Base-by-base conservation (phyloP, 1,284 basidiomycete genomes). In the Cryptococcus sp. region DNA sequence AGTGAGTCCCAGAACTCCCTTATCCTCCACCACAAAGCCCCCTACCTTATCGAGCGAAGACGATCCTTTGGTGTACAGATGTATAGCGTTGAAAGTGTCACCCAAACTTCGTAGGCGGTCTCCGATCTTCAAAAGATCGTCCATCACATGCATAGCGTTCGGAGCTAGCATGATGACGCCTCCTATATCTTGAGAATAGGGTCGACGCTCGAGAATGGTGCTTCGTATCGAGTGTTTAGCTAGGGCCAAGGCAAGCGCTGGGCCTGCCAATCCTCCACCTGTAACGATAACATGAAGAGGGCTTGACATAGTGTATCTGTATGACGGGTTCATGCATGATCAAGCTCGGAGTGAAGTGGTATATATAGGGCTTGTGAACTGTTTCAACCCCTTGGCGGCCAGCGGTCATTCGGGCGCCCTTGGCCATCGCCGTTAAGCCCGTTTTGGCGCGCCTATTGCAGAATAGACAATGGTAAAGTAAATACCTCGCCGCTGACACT, bases 201-300 rank as follows among this genome's bases (percentile, higher is more conserved):
- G 31, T 0, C 62, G 56, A 21, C 60, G 28, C 51, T 64, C 62
- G 47, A 59, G 56, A 31, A 64, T 46, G 24, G 58, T 64, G 5
- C 54, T 53, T 7, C 42, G 36, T 34, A 64, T 60, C 19, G 32
- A 24, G 11, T 48, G 54, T 22, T 45, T 34, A 3, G 62, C 60
- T 7, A 64, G 56, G 19, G 51, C 45, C 1, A 63, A 42, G n/a
- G 63, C 63, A 9, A 65, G 54, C 28, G 42, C 41, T 22, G 63
- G 63, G 13, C 63, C 63, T 28, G 48, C 57, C 1, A 63, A 49
- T 10, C 62, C 60, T 1, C 24, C 62, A 21, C 62, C 62, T 9
- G 56, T 34, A 45, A 64, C 62, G 34, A 64, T 45, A 37, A 60
- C 53, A 48, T 61, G 61, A 14, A 36, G 42, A 11, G 48, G 32